phyloP scores from a whole-genome alignment of 2,329 filamentous ascomycete species.

The Arthrobotrys sphaeroides region DNA sequence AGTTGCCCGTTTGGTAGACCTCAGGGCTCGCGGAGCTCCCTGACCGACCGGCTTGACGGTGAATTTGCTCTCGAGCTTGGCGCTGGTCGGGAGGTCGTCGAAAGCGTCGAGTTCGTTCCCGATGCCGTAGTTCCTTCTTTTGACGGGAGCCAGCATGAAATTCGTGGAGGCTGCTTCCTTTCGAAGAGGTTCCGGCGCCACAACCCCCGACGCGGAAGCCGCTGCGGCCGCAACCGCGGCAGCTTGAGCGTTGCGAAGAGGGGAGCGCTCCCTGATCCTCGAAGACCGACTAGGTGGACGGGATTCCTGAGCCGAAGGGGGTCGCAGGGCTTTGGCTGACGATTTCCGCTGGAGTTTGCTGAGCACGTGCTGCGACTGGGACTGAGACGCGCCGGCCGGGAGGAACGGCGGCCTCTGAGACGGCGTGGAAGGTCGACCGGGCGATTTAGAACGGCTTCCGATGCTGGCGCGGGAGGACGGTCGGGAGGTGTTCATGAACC shows the following conservation, averaged over 20 bases:
- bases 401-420: slow-evolving; percentile 76
- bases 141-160: slow-evolving; percentile 76
- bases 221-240: not conserved
- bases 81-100: slow-evolving; percentile 92
- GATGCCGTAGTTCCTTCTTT: slow-evolving; percentile 82
- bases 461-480: slow-evolving; percentile 55
- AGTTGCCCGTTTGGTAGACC: slow-evolving; percentile 69
- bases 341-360: slow-evolving; percentile 73
- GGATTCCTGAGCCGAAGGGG: slow-evolving; percentile 64
- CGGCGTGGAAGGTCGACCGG: slow-evolving; percentile 69
- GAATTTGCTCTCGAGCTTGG: slow-evolving; percentile 80
- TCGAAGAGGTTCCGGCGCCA: slow-evolving; percentile 58
- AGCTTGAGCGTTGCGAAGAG: slow-evolving; percentile 57
- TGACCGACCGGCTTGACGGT: slow-evolving; percentile 79
- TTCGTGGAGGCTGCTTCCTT: slow-evolving; percentile 70
- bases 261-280: slow-evolving; percentile 38
- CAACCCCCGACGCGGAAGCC: not conserved
- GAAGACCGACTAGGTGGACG: slow-evolving; percentile 62
- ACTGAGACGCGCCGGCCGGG: slow-evolving; percentile 76
- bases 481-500: slow-evolving; percentile 47
- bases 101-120: slow-evolving; percentile 92
- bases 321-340: slow-evolving; percentile 76
- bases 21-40: slow-evolving; percentile 72
- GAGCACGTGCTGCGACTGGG: slow-evolving; percentile 80
- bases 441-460: slow-evolving; percentile 72